Evolutionary conservation across 371 early-diverging fungal genomes (phyloP).

Genomic region (Haplosporangium sp.): DNA sequence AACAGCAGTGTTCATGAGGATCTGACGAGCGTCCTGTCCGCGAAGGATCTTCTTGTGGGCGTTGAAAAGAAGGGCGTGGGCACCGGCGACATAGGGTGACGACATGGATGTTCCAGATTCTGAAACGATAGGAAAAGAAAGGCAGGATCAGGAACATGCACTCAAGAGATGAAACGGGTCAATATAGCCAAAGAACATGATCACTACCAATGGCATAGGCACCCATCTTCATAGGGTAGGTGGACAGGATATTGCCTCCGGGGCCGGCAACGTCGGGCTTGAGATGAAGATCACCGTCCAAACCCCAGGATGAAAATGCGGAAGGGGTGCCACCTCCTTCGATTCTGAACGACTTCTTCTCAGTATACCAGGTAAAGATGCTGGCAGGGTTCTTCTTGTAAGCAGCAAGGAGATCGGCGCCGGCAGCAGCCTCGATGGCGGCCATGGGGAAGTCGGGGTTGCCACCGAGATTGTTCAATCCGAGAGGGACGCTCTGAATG

Average conservation of each 20-base stretch:
- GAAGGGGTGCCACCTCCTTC: constrained; percentile 63
- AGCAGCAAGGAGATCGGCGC: constrained; percentile 27
- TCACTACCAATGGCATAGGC: constrained; percentile 46
- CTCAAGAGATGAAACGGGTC: not conserved
- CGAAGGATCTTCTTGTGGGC: constrained; percentile 40
- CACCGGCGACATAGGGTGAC: constrained; percentile 68
- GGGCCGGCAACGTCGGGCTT: constrained; percentile 80
- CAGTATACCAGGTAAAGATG: constrained; percentile 10
- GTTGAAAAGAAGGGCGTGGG: constrained; percentile 62
- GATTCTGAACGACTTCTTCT: constrained; percentile 34
- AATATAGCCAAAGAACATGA: not conserved
- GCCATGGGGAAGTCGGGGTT: constrained; percentile 54
- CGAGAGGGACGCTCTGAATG: constrained; percentile 60
- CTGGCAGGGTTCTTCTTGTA: constrained; percentile 22
- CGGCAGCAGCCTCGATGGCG: constrained; percentile 58
- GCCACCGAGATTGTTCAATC: constrained; percentile 31
- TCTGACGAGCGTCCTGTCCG: constrained; percentile 29
- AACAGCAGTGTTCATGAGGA: constrained; percentile 46
- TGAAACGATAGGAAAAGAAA: not conserved
- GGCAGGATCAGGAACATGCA: not conserved
- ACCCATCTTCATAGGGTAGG: constrained; percentile 63
- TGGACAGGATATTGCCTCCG: constrained; percentile 80
- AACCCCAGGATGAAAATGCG: constrained; percentile 72
- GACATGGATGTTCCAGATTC: constrained; percentile 67
- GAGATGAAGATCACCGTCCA: constrained; percentile 74